Evolutionary conservation across 2,329 filamentous ascomycete species (phyloP).

Genomic region (Fusarium odoratissimum): DNA sequence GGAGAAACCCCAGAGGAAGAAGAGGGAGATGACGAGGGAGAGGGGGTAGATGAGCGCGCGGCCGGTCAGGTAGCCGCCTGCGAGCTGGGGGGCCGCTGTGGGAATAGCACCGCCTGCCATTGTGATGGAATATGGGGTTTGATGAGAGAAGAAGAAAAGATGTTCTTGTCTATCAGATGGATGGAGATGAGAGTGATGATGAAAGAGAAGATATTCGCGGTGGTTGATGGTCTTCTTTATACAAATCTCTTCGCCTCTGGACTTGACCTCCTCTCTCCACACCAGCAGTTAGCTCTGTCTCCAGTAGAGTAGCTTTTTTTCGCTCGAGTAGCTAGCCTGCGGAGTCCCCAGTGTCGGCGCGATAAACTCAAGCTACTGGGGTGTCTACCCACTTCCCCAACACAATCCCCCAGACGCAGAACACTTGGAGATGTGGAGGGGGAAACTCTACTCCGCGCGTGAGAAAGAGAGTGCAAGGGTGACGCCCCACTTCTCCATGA

Average conservation of each 20-base stretch:
- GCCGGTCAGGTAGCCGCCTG: slow-evolving; percentile 41
- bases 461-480: not conserved
- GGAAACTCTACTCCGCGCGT: not conserved
- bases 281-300: not conserved
- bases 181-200: slow-evolving; percentile 19
- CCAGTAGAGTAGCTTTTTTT: not conserved
- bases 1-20: slow-evolving; percentile 61
- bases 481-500: slow-evolving; percentile 23
- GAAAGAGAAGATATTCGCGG: slow-evolving; percentile 2
- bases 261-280: not conserved
- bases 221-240: slow-evolving; percentile 25
- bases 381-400: slow-evolving; percentile 32
- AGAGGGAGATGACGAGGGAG: slow-evolving; percentile 63
- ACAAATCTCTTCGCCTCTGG: slow-evolving; percentile 11
- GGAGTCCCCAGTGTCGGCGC: slow-evolving; percentile 1
- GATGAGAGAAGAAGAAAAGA: not conserved
- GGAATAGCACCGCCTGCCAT: slow-evolving; percentile 42
- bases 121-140: slow-evolving; percentile 5
- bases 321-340: not conserved
- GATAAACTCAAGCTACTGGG: not conserved
- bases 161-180: slow-evolving; percentile 18
- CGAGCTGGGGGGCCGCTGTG: slow-evolving; percentile 35
- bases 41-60: slow-evolving; percentile 66
- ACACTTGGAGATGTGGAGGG: slow-evolving; percentile 26
- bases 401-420: slow-evolving; percentile 23